Base-by-base conservation (phyloP, 257 asterid genomes). In the Solanum etuberosum region DNA sequence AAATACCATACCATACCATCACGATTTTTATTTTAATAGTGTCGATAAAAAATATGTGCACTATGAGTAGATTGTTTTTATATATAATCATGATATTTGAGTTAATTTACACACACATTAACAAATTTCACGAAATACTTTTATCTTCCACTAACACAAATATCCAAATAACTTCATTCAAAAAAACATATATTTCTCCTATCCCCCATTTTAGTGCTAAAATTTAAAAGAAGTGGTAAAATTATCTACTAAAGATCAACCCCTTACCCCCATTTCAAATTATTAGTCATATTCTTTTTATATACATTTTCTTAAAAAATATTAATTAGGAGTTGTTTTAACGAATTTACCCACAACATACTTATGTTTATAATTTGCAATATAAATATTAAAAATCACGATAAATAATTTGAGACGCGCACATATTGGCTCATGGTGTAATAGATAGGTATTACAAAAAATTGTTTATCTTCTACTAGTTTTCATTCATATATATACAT, bases 351-450 rank as follows among this genome's bases (percentile, higher is more conserved):
- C 0, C 5, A 43, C 42, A 38, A 38, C 5, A 1, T 43, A 40
- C 13, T 40, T 3, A 2, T 40, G 0, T 40, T 9, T 51, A 16
- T 16, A 51, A 51, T 51, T 16, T 15, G 0, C 0, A 48, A 48
- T 1, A 15, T 48, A 1, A 0, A 15, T 15, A 14, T 43, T 12
- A 1, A 3, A 59, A 59, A 9, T 21, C 0, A 4, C 14, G 6
- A 59, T 0, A 59, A 21, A 59, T 59, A 59, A 59, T 59, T 59
- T 59, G 68, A 59, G 29, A 23, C 6, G 14, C 2, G 31, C 4
- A 4, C 6, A 0, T 31, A 31, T 68, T 68, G 74, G 12, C 23
- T 34, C 38, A 31, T 29, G 31, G 31, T 9, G 7, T 61, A 61
- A 23, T 61, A 59, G 14, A 63, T 65, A 11, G 74, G 37, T 29